These are phyloP conservation scores for Penicillium goetzii DNA, from an alignment of 495 filamentous ascomycete genomes.

Conservation along the genomic window DNA sequence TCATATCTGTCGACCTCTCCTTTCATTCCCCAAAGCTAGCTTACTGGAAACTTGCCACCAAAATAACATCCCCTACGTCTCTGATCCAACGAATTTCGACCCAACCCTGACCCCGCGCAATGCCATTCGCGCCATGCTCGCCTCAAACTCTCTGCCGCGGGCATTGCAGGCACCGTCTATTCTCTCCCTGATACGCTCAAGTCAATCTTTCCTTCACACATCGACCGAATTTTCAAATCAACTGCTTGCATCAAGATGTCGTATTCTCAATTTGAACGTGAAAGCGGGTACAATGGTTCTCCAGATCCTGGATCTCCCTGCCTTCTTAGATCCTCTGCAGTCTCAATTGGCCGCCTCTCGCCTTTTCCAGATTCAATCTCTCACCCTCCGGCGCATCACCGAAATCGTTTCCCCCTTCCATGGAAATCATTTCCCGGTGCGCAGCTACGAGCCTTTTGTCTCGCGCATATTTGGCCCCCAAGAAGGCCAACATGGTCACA, in stretches of 20 bases:
- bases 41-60: conserved; percentile 73
- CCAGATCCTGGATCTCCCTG: conserved; percentile 34
- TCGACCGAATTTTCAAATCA: conserved; percentile 40
- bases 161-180: conserved; percentile 71
- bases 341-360: conserved; percentile 15
- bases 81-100: conserved; percentile 86
- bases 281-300: conserved; percentile 45
- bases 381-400: conserved; percentile 48
- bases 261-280: conserved; percentile 43
- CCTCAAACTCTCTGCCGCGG: conserved; percentile 61
- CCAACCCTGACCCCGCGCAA: conserved; percentile 78
- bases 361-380: conserved; percentile 31
- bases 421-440: conserved; percentile 41
- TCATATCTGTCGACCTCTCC: conserved; percentile 71
- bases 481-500: conserved; percentile 14
- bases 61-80: conserved; percentile 70
- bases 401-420: conserved; percentile 48
- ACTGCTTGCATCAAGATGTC: conserved; percentile 38
- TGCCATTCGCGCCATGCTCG: conserved; percentile 69
- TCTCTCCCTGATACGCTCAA: conserved; percentile 53
- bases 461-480: conserved; percentile 29
- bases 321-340: conserved; percentile 15
- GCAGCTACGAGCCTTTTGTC: conserved; percentile 38
- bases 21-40: conserved; percentile 70
- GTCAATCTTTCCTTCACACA: conserved; percentile 30